A percentile compares a stretch with the other conserved stretches of the same genome.
phyloP scores from a whole-genome alignment of 352 stramenopile species.

The Globisporangium uncinulatum region DNA sequence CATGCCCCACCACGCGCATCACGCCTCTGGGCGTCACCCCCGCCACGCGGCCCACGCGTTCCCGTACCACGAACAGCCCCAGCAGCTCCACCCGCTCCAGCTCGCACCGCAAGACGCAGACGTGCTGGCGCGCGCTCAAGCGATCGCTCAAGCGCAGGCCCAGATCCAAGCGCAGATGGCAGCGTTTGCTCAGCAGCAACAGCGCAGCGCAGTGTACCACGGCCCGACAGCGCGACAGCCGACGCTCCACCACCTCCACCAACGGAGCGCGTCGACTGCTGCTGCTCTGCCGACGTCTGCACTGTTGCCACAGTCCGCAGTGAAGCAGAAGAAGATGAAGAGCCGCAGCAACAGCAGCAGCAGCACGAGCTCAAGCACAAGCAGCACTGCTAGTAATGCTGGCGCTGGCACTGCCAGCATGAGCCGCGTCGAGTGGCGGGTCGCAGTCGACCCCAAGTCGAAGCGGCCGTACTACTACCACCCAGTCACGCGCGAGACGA shows the following conservation, averaged over 20 bases:
- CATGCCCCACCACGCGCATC: conserved; percentile 11
- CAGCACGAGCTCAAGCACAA: conserved; percentile 10
- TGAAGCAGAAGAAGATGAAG: conserved; percentile 5
- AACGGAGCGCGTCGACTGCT: conserved; percentile 16
- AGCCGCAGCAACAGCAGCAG: conserved; percentile 11
- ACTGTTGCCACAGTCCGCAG: background rate
- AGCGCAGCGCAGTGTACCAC: conserved; percentile 2
- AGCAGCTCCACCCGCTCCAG: background rate
- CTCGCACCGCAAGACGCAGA: conserved; percentile 12
- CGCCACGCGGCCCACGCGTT: conserved; percentile 7
- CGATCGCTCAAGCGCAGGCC: conserved; percentile 20
- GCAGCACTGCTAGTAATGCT: background rate
- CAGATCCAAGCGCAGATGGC: conserved; percentile 36
- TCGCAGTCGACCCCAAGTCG: conserved; percentile 74
- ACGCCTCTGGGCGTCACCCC: background rate
- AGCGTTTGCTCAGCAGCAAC: conserved; percentile 15
- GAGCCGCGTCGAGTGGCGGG: conserved; percentile 52
- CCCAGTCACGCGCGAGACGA: conserved; percentile 92
- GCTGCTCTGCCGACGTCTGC: conserved; percentile 11
- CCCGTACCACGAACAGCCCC: background rate
- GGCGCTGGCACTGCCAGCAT: background rate
- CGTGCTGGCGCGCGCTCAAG: conserved; percentile 18
- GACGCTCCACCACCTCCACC: conserved; percentile 19
- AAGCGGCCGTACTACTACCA: conserved; percentile 98
- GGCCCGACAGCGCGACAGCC: conserved; percentile 8